phyloP scores from a whole-genome alignment of 176 grass and related monocot species.

The Paspalum vaginatum region DNA sequence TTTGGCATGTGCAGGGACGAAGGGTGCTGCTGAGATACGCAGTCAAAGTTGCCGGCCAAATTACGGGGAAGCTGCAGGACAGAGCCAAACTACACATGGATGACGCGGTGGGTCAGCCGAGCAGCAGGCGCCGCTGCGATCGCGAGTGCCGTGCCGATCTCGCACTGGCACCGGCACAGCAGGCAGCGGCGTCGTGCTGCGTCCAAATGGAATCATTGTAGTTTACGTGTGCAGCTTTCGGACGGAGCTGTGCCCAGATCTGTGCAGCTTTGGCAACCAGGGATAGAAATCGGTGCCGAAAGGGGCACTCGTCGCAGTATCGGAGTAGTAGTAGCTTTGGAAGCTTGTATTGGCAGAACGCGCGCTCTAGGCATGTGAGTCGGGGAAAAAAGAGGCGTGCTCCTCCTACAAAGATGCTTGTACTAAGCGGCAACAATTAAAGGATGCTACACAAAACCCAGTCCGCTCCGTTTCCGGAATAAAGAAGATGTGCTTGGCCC shows the following conservation, averaged over 20 bases:
- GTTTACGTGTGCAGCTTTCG: not conserved
- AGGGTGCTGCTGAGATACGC: too few relatives aligned
- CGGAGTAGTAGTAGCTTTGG: not conserved
- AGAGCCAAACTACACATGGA: conserved; percentile 3
- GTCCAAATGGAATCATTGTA: not conserved
- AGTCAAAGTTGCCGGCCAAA: conserved; percentile 39
- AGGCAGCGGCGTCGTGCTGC: not conserved
- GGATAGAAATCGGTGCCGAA: conserved; percentile 23
- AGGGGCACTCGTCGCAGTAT: conserved; percentile 4
- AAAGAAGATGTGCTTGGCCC: not conserved
- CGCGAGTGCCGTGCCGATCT: conserved; percentile 5
- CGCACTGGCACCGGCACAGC: not conserved
- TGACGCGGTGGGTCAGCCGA: not conserved
- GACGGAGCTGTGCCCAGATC: not conserved
- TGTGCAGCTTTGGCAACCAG: conserved; percentile 24
- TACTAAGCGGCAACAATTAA: not conserved
- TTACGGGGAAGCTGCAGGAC: not conserved
- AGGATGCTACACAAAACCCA: not conserved
- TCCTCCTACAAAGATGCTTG: not conserved
- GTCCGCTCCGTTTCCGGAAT: conserved; percentile 1
- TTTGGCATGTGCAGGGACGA: conserved; percentile 26
- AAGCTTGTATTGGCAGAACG: conserved; percentile 7
- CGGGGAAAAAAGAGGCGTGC: not conserved
- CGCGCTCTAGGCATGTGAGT: not conserved
- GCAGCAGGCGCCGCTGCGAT: not conserved